These are phyloP conservation scores for Lepidium africanum DNA, from an alignment of 345 rosid genomes.

Conservation along the genomic window DNA sequence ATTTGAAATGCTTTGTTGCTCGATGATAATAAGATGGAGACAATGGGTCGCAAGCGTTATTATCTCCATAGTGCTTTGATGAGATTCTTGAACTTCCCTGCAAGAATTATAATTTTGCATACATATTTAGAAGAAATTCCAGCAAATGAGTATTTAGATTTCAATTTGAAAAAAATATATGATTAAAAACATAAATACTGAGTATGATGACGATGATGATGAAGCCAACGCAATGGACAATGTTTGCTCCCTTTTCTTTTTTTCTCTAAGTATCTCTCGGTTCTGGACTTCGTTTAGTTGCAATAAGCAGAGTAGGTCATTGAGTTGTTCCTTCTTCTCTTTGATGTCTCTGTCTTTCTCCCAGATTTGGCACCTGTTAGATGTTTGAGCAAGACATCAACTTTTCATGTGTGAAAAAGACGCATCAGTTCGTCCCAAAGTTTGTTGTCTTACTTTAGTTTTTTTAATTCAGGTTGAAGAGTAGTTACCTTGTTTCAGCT, in stretches of 20 bases:
- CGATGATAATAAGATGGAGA: slow-evolving; percentile 53
- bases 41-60: slow-evolving; percentile 28
- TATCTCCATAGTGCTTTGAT: slow-evolving; percentile 38
- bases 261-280: slow-evolving; percentile 51
- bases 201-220: slow-evolving; percentile 31
- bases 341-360: slow-evolving; percentile 61
- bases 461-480: not conserved
- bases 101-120: not conserved
- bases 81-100: slow-evolving; percentile 44
- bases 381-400: not conserved
- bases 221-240: slow-evolving; percentile 50
- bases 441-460: not conserved
- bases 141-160: not conserved
- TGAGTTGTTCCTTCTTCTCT: slow-evolving; percentile 58
- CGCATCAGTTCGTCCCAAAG: not conserved
- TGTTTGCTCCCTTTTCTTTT: slow-evolving; percentile 57
- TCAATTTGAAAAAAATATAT: not conserved
- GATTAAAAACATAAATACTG: slow-evolving; percentile 30
- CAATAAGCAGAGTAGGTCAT: slow-evolving; percentile 48
- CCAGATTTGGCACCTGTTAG: slow-evolving; percentile 51
- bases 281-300: slow-evolving; percentile 55
- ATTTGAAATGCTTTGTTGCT: slow-evolving; percentile 68
- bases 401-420: not conserved
- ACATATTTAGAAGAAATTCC: not conserved
- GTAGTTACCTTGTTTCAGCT: slow-evolving; percentile 55